Conservation (phyloP, 345 rosid genomes). For the Citrus medica region DNA sequence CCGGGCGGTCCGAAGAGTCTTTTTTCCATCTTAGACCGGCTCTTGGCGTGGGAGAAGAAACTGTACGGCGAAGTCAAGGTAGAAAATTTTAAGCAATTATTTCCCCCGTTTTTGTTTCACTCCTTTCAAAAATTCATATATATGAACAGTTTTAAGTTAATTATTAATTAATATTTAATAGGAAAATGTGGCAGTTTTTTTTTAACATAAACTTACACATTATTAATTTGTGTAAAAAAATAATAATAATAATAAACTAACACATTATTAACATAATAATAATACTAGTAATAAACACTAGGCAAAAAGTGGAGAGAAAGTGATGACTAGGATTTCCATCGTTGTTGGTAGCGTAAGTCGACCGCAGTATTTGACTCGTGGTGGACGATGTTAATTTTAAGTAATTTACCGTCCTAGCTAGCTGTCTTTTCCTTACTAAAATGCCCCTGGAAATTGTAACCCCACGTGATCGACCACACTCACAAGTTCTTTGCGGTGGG, state of each 20-base stretch:
- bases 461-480: too few species aligned
- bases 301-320: too few species aligned
- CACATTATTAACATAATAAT: too few species aligned
- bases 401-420: background rate
- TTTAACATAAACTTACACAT: too few species aligned
- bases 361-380: constrained; percentile 20
- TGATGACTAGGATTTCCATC: constrained; percentile 31
- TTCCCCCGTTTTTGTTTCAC: too few species aligned
- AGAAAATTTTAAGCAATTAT: background rate
- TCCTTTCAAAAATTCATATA: too few species aligned
- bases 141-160: too few species aligned
- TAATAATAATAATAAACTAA: too few species aligned
- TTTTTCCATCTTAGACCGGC: constrained; percentile 78
- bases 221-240: background rate
- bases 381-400: background rate
- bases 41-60: constrained; percentile 98
- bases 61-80: constrained; percentile 95
- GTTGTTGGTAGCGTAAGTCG: constrained; percentile 26
- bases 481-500: too few species aligned
- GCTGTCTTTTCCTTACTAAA: background rate
- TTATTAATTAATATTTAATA: too few species aligned
- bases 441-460: constrained; percentile 8
- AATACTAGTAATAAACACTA: too few species aligned
- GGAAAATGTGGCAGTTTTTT: too few species aligned
- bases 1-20: constrained; percentile 73